phyloP scores from a whole-genome alignment of 345 rosid species.

The Gossypium turneri region DNA sequence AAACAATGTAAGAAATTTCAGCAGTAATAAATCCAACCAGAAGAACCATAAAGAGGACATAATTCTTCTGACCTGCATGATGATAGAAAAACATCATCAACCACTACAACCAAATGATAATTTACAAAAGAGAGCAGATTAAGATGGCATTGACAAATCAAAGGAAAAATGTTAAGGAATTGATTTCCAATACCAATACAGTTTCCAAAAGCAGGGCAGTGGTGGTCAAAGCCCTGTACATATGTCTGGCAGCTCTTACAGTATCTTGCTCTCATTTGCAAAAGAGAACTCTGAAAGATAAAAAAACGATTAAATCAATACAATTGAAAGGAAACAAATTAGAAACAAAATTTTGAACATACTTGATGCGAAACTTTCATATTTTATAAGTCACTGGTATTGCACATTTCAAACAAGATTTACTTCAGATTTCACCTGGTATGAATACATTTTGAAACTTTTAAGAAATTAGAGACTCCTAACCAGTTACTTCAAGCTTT shows the following conservation, averaged over 20 bases:
- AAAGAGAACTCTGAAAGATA: conserved; percentile 27
- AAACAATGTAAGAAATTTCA: conserved; percentile 44
- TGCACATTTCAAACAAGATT: not conserved
- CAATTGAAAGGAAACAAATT: not conserved
- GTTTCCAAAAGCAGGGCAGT: conserved; percentile 74
- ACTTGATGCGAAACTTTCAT: not conserved
- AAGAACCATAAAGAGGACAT: conserved; percentile 51
- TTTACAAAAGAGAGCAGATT: not conserved
- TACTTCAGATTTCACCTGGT: not conserved
- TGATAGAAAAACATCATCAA: conserved; percentile 1
- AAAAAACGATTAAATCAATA: not conserved
- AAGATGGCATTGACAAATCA: not conserved
- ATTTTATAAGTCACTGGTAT: not conserved
- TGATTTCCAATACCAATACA: conserved; percentile 46
- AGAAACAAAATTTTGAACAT: not conserved
- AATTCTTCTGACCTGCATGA: conserved; percentile 51
- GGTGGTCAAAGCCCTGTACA: conserved; percentile 58
- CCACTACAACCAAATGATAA: not conserved
- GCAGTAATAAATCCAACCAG: conserved; percentile 49
- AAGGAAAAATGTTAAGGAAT: not conserved
- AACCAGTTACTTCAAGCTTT: not conserved
- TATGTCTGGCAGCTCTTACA: conserved; percentile 49
- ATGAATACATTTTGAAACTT: not conserved
- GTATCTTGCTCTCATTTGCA: conserved; percentile 40
- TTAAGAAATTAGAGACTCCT: not conserved